Base-by-base conservation (phyloP, 73 alveolate species). In the Uronychia setigera region DNA sequence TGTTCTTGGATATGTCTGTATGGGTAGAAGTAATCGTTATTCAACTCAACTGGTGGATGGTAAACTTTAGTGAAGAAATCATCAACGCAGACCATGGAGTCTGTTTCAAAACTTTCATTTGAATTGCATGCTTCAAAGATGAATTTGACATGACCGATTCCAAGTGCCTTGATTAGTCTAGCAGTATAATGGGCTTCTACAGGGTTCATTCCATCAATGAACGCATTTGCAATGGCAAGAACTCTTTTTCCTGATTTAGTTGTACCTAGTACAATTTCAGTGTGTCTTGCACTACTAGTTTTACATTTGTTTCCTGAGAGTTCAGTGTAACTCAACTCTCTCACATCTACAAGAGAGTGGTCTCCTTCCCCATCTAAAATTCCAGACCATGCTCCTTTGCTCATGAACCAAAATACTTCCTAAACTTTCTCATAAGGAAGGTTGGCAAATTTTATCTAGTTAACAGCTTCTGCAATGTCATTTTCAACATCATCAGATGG, bases 201-300 rank as follows among this genome's bases (percentile, higher is more conserved):
- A n/a, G 87, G 87, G 78, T 32, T 35, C 5, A 80, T 26, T 29
- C 87, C 87, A 1, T 80, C 79, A 28, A 31, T 0, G 60, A 26
- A 80, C 13, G 31, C 76, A 1, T 26, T 57, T 0, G 27, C 35
- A 30, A 80, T 31, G 31, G 46, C 19, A 1, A 80, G 30, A 27
- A 80, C 80, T 80, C 87, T 80, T 32, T 46, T 80, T 35, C 77
- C 85, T 14, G 19, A 19, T 27, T 57, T 32, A 5, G 35, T 26
- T n/a, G 60, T 79, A 0, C 87, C 92, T 0, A 86, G 26, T 1
- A 86, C 60, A 26, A 86, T 5, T 32, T 86, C 76, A 1, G 88
- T 31, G n/a, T 33, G 76, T 58, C 77, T 57, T 13, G 84, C 82
- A 26, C 88, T 59, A 35, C 35, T 28, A 26, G 88, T 79, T 33